Evolutionary conservation across 306 rosid genomes (phyloP).

Genomic region (Betula pendula): DNA sequence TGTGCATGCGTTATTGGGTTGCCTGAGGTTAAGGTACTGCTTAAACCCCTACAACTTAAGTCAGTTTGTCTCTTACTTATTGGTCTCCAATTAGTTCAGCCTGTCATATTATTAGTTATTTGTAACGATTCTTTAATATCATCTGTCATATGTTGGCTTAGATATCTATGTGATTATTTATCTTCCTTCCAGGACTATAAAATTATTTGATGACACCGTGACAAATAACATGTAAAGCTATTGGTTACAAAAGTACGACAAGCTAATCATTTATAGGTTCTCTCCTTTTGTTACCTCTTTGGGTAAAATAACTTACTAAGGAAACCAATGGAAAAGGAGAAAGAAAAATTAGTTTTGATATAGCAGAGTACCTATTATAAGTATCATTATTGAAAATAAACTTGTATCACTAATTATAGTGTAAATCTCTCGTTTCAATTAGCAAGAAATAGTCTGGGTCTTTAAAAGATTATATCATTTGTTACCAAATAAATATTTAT

Average conservation of each 20-base stretch:
- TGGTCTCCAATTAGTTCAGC: constrained; percentile 6
- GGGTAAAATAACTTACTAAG: too few relatives aligned
- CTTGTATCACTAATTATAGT: neutral
- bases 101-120: constrained; percentile 10
- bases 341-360: too few relatives aligned
- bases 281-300: too few relatives aligned
- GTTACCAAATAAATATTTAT: too few relatives aligned
- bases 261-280: neutral
- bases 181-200: neutral
- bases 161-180: neutral
- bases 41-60: constrained; percentile 15
- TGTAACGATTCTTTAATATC: neutral
- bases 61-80: constrained; percentile 8
- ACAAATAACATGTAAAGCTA: neutral
- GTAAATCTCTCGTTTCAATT: neutral
- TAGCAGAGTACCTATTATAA: too few relatives aligned
- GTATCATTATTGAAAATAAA: too few relatives aligned
- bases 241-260: too few relatives aligned
- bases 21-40: constrained; percentile 81
- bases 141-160: neutral
- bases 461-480: too few relatives aligned
- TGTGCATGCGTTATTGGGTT: constrained; percentile 95
- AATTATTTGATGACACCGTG: neutral
- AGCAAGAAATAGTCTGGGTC: too few relatives aligned
- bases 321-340: too few relatives aligned